phyloP scores from a whole-genome alignment of 441 rosid species.

The Aquilaria agallochum region DNA sequence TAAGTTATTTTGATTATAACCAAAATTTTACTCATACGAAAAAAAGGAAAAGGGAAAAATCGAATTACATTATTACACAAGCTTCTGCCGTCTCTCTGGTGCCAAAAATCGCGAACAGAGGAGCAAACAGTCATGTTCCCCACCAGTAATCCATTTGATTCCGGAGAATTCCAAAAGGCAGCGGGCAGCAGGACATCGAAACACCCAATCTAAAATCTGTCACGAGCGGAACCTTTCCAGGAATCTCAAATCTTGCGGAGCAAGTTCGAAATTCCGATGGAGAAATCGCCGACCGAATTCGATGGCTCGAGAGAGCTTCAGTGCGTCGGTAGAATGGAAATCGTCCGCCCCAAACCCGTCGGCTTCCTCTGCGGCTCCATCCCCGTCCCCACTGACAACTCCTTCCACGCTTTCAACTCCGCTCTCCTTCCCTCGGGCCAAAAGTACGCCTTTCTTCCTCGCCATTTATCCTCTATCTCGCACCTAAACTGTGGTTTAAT shows the following conservation, averaged over 20 bases:
- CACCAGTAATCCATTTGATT: too few relatives aligned
- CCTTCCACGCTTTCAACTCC: conserved; percentile 60
- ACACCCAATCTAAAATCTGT: too few relatives aligned
- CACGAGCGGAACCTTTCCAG: too few relatives aligned
- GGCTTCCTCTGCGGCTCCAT: conserved; percentile 93
- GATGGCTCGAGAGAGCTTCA: conserved; percentile 56
- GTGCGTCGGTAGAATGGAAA: conserved; percentile 77
- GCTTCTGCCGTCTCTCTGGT: too few relatives aligned
- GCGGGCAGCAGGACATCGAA: too few relatives aligned
- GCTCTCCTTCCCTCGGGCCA: conserved; percentile 70
- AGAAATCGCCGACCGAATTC: conserved; percentile 27
- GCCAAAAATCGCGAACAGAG: too few relatives aligned
- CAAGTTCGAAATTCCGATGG: conserved; percentile 27
- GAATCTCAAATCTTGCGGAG: not conserved
- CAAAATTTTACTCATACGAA: too few relatives aligned
- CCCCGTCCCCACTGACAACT: conserved; percentile 76
- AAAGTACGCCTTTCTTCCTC: conserved; percentile 27
- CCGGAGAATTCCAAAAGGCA: too few relatives aligned
- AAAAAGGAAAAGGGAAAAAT: too few relatives aligned
- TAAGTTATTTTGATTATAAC: too few relatives aligned
- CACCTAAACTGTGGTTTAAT: not conserved
- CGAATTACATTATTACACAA: too few relatives aligned
- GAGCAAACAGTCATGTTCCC: too few relatives aligned
- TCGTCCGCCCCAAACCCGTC: conserved; percentile 57
- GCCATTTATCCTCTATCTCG: not conserved